These are phyloP conservation scores for Linanthus parryae DNA, from an alignment of 148 eudicot species.

Conservation along the genomic window DNA sequence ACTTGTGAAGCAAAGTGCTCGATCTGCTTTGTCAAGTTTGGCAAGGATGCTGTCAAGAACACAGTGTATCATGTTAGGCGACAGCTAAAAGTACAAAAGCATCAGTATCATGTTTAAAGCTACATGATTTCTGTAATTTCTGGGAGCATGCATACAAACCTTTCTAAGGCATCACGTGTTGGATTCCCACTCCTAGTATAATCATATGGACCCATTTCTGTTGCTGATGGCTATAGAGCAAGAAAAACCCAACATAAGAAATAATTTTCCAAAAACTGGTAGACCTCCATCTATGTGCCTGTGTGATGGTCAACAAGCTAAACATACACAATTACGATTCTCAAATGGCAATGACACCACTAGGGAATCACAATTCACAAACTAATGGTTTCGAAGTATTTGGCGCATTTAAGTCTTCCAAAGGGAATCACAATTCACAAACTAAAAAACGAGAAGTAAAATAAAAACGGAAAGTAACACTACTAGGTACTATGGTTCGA, in stretches of 20 bases:
- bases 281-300: not conserved
- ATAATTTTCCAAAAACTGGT: not conserved
- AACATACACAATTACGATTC: conserved; percentile 2
- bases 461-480: no score
- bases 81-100: not conserved
- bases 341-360: no score
- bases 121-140: not conserved
- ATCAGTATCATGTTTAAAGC: not conserved
- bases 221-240: conserved; percentile 68
- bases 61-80: not conserved
- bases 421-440: no score
- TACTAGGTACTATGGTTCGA: no score
- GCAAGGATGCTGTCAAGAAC: conserved; percentile 60
- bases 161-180: conserved; percentile 79
- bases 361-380: no score
- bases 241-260: not conserved
- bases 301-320: conserved; percentile 1
- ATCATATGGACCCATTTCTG: conserved; percentile 75
- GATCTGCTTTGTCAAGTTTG: conserved; percentile 88
- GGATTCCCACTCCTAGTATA: conserved; percentile 99
- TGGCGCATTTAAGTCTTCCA: not conserved
- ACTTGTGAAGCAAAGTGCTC: conserved; percentile 95
- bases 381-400: not conserved
- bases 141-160: conserved; percentile 27
- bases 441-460: no score